Evolutionary conservation across 2,329 filamentous ascomycete species (phyloP), one percentile per base, ranked within the genome.

Genomic region (Ophiocordyceps unilateralis): DNA sequence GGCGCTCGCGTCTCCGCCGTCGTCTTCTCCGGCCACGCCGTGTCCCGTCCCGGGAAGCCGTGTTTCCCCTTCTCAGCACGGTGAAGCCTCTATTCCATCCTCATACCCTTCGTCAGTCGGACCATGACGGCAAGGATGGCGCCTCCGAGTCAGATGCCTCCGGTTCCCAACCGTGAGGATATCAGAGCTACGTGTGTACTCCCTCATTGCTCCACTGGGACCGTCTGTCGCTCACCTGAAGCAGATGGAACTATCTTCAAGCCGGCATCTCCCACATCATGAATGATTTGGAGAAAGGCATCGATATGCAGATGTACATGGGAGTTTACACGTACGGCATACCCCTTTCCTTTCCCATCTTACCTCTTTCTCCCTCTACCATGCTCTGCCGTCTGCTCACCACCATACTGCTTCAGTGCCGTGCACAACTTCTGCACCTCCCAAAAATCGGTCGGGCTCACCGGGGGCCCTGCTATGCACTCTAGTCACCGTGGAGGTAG

Each of bases 371-470:
- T 36, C 32, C n/a, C n/a, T 19, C 23, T 26, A 26, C 11, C 23
- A 5, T 26, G 23, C 23, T 19, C 32, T 36, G 15, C 4, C n/a
- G 7, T 19, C 6, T 19, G 32, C 32, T 36, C 4, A 39, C 37
- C 15, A 12, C 14, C n/a, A 6, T 39, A 3, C 14, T 12, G n/a
- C n/a, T 15, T 44, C 59, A 88, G 73, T 43, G 87, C 88, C 47
- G 91, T 98, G 41, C 91, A 98, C 67, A 95, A 98, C 67, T 98
- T 98, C 63, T 98, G 91, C 62, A 98, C 91, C 44, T 94, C 91
- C 21, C 91, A 96, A 62, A 96, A 96, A 61, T 86, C 86, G 1
- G 78, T 88, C 39, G 74, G 76, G n/a, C 69, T 74, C 42, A 64
- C 32, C 32, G n/a, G 63, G 14, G 56, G 57, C 14, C 57, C 60